Evolutionary conservation across 2,329 filamentous ascomycete species (phyloP).

Genomic region (Ascocoryne sarcoides): DNA sequence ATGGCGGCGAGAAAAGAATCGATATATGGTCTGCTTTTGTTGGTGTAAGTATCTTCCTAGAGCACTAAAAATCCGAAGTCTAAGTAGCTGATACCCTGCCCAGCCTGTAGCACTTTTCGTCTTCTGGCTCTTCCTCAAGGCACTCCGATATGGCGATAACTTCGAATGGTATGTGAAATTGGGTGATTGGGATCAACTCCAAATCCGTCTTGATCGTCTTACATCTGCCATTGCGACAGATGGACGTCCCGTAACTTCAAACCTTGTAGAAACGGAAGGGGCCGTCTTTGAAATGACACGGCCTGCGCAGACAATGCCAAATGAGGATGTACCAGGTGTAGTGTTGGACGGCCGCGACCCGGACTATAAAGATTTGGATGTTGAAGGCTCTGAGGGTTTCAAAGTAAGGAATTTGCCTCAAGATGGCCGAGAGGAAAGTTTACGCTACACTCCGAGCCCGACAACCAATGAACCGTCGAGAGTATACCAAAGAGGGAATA

Average conservation of each 20-base stretch:
- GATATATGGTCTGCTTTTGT: slow-evolving; percentile 2
- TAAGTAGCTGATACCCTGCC: no score
- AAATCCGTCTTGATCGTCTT: neutral
- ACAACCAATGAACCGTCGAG: no score
- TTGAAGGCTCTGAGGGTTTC: no score
- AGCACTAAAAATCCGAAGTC: no score
- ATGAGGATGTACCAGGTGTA: no score
- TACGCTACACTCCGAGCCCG: no score
- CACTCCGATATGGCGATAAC: neutral
- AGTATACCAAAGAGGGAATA: no score
- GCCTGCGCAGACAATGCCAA: no score
- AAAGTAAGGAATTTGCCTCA: no score
- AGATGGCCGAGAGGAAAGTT: no score
- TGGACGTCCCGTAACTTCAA: neutral
- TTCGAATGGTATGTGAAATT: slow-evolving; percentile 6
- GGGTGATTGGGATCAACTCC: slow-evolving; percentile 1
- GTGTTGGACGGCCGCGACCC: no score
- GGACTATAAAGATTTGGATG: no score
- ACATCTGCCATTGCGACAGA: neutral
- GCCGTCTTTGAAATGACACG: neutral
- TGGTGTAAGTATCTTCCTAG: slow-evolving; percentile 5
- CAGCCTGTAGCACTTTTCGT: neutral
- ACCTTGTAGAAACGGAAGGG: neutral
- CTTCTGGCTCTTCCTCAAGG: neutral
- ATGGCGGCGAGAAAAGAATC: slow-evolving; percentile 1